Evolutionary conservation across 176 grass and related monocot species (phyloP), one percentile per base, ranked within the genome.

Genomic region (Carex pumila): DNA sequence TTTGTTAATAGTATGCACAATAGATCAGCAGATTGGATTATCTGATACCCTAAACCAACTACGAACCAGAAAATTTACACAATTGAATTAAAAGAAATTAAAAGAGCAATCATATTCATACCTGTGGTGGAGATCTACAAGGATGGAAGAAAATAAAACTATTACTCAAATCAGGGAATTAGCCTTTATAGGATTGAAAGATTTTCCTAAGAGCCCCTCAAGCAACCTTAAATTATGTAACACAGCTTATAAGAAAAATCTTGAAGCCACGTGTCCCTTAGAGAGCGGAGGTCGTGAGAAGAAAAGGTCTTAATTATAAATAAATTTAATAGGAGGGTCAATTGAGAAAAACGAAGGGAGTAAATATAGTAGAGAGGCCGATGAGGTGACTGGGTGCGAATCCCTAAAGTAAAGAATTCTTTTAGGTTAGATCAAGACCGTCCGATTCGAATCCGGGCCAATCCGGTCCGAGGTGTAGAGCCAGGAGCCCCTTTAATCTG

Each of bases 21-120:
- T 32, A 32, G 62, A 69, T 55, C 62, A 66, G 10, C 52, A 19
- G 15, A 83, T 1, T 83, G 41, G 36, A 66, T 50, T 31, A 55
- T 82, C 19, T 49, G 45, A 82, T 82, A 43, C 25, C 61, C 31
- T 13, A 82, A 82, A 62, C 45, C 61, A 41, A 79, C 18, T 12
- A 5, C 18, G 12, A 62, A 34, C 25, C 14, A 13, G 18, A 45
- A 37, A 81, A 1, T 61, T 22, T 53, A 66, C 22, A 2, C n/a
- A 68, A 83, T 83, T 32, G 29, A 83, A 83, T 29, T 7, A 82
- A 82, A 47, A 82, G 41, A 82, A 82, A 36, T 8, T 65, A 68
- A 30, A 67, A 54, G 62, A 25, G 62, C 37, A 83, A 53, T 54
- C 32, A 34, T 34, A 34, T 25, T 25, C 47, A 50, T 83, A 83